Conservation (phyloP, 2,329 filamentous ascomycete species). For the Ascochyta pisi region DNA sequence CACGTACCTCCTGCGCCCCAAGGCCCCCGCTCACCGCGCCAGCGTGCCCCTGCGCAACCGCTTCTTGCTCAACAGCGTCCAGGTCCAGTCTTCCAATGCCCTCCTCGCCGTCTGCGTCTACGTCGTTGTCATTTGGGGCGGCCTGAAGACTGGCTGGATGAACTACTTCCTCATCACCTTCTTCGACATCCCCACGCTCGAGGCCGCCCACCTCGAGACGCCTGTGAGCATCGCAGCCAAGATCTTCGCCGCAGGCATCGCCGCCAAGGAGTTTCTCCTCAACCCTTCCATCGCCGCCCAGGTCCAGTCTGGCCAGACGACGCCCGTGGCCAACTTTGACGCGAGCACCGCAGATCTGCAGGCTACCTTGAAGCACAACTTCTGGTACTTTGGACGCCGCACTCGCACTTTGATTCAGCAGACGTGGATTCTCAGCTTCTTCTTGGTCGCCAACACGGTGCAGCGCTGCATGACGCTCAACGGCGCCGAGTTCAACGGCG, state of each 20-base stretch:
- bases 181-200: constrained; percentile 75
- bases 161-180: constrained; percentile 75
- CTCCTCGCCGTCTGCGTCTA: constrained; percentile 77
- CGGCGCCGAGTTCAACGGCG: constrained; percentile 74
- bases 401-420: constrained; percentile 66
- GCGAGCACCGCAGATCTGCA: constrained; percentile 68
- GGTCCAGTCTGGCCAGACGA: constrained; percentile 54
- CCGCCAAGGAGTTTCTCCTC: constrained; percentile 80
- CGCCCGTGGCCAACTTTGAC: constrained; percentile 66
- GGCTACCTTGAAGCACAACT: constrained; percentile 74
- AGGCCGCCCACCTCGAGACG: constrained; percentile 69
- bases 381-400: constrained; percentile 74
- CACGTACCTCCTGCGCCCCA: constrained; percentile 74
- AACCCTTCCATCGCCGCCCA: constrained; percentile 67
- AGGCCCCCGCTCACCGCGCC: constrained; percentile 68
- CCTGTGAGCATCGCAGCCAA: constrained; percentile 56
- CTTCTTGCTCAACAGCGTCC: constrained; percentile 48
- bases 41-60: constrained; percentile 55
- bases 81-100: constrained; percentile 63
- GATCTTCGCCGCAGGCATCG: constrained; percentile 72
- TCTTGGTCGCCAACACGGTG: constrained; percentile 62
- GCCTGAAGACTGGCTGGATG: constrained; percentile 70
- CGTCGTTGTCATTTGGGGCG: constrained; percentile 72
- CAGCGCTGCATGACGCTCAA: constrained; percentile 72
- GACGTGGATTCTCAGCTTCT: constrained; percentile 57